Conservation (phyloP, 73 alveolate genomes). For the Stentor roeselii region DNA sequence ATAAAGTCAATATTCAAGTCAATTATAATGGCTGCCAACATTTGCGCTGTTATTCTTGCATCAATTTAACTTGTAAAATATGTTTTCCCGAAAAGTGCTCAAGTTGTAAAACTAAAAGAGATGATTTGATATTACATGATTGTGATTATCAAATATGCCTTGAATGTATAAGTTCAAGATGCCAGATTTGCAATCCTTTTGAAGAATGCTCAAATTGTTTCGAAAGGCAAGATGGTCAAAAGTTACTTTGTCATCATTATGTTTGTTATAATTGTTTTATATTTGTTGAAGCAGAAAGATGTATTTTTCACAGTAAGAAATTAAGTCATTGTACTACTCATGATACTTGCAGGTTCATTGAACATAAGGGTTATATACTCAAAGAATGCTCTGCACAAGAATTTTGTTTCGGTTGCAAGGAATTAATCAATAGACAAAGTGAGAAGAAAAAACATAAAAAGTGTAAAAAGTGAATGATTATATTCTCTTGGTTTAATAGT, state of each 20-base stretch:
- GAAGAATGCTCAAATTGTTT: not conserved
- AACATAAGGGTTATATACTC: not conserved
- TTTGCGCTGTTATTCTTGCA: too few species aligned
- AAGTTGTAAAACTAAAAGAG: too few species aligned
- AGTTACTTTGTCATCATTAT: not conserved
- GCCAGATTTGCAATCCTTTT: not conserved
- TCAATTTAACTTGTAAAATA: too few species aligned
- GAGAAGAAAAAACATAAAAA: constrained; percentile 25
- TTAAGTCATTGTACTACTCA: not conserved
- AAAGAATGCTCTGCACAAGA: not conserved
- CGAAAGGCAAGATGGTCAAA: not conserved
- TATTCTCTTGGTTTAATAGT: too few species aligned
- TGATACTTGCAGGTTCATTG: not conserved
- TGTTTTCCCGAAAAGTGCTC: too few species aligned
- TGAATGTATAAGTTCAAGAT: not conserved
- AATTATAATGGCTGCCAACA: too few species aligned
- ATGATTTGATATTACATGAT: too few species aligned
- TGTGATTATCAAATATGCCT: not conserved
- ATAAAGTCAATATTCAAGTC: too few species aligned
- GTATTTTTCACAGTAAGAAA: not conserved
- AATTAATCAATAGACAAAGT: not conserved
- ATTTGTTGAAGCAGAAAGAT: not conserved
- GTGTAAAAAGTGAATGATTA: too few species aligned
- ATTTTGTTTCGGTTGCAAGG: not conserved
- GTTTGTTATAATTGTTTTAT: not conserved